phyloP scores from a whole-genome alignment of 768 basidiomycete genomes.

The Gloeophyllum trabeum region DNA sequence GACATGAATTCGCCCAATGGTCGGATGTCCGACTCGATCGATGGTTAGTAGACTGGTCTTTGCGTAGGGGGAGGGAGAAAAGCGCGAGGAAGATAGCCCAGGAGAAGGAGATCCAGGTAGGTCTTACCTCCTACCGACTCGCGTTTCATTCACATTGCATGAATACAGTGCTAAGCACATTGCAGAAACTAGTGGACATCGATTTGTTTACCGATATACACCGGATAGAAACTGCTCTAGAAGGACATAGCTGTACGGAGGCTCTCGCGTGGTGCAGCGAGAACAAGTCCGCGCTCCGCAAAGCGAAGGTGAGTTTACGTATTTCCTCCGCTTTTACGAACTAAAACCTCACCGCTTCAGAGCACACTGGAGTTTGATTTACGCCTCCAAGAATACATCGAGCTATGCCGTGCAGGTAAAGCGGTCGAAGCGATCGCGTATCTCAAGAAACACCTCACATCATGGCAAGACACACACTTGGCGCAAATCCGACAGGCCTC shows the following conservation, averaged over 20 bases:
- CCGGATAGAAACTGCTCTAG: constrained; percentile 75
- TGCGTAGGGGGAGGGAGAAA: constrained; percentile 67
- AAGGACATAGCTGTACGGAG: constrained; percentile 69
- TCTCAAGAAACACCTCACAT: constrained; percentile 64
- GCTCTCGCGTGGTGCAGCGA: constrained; percentile 95
- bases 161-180: constrained; percentile 2
- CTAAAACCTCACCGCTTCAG: constrained; percentile 32
- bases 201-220: constrained; percentile 85
- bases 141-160: neutral
- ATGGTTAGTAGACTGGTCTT: constrained; percentile 89
- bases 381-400: constrained; percentile 92
- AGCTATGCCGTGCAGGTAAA: constrained; percentile 64
- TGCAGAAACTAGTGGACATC: constrained; percentile 77
- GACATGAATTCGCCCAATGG: constrained; percentile 63
- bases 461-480: constrained; percentile 78
- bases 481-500: constrained; percentile 68
- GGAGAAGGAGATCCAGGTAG: constrained; percentile 71
- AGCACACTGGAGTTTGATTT: constrained; percentile 94
- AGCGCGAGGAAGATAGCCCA: constrained; percentile 70
- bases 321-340: neutral
- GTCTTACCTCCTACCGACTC: constrained; percentile 11
- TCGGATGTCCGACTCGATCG: constrained; percentile 71
- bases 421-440: constrained; percentile 75
- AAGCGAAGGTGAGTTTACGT: constrained; percentile 56
- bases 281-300: constrained; percentile 86